Base-by-base conservation (phyloP, 2,329 filamentous ascomycete genomes). In the Talaromyces marneffei region DNA sequence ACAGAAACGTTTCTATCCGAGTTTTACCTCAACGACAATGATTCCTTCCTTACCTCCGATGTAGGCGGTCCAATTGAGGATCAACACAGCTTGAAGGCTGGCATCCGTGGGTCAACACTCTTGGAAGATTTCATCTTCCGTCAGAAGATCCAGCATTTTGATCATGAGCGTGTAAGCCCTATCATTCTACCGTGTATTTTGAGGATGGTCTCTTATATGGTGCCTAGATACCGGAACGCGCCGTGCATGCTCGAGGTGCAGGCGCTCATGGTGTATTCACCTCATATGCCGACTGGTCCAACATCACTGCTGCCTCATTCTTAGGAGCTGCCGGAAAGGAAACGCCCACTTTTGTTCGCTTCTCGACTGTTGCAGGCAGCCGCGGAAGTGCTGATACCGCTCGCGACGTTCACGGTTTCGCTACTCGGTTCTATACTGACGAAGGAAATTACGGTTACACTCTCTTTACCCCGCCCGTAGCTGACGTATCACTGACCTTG, bases 331-430 rank as follows among this genome's bases (percentile, higher is more conserved):
- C 78, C n/a, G 83, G 80, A 40, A 89, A 89, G 71, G 72, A 86
- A 69, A 86, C 87, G 0, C 79, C 85, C 0, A 77, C 86, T 0
- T 90, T 90, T 67, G 78, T 87, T n/a, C 85, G 88, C 16, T 89
- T 91, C 71, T 91, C 88, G 0, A 91, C 88, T 1, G 89, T 92
- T 9, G 84, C 86, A 20, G 87, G 87, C 2, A 87, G 83, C 35
- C 80, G 85, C 14, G 89, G 88, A 31, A 88, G 85, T 66, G 82
- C 85, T 1, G 88, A 91, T 67, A 87, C 86, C 0, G 87, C 82
- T 6, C 82, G 89, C 37, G 88, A 91, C 76, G 86, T 90, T 0
- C 87, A 88, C 64, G 88, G 88, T 1, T 91, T 90, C 67, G 88
- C 88, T 2, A 83, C 80, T 55, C 81, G 82, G 60, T 87, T 88